These are phyloP conservation scores for Xylariaceae sp. DNA, from an alignment of 2,329 filamentous ascomycete species.

Conservation along the genomic window DNA sequence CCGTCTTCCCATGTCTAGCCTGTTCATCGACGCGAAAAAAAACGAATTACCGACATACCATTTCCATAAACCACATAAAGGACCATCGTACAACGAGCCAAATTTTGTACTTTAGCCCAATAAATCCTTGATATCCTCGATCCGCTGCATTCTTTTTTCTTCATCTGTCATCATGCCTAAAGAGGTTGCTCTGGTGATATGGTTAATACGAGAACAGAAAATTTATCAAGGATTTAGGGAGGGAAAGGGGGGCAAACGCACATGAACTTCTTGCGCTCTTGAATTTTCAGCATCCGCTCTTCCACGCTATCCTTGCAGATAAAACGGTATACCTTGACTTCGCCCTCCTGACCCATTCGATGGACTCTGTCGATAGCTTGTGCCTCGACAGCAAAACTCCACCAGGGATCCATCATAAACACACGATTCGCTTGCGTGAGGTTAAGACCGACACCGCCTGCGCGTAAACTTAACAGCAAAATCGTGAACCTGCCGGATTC, in stretches of 20 bases:
- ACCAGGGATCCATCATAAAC: slow-evolving; percentile 99
- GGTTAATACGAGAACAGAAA: not conserved
- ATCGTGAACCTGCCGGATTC: slow-evolving; percentile 59
- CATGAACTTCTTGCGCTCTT: slow-evolving; percentile 95
- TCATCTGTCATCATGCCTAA: slow-evolving; percentile 93
- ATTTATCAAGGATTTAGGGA: too few relatives aligned
- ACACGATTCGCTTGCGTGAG: slow-evolving; percentile 83
- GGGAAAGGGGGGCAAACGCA: slow-evolving; percentile 44
- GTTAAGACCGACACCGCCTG: slow-evolving; percentile 91
- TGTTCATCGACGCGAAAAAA: not conserved
- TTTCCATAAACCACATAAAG: not conserved
- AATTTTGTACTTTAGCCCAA: slow-evolving; percentile 48
- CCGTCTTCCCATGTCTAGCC: too few relatives aligned
- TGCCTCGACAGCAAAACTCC: slow-evolving; percentile 93
- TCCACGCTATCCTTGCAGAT: slow-evolving; percentile 89
- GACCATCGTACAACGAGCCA: not conserved
- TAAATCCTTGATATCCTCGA: slow-evolving; percentile 91
- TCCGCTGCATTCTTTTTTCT: slow-evolving; percentile 81
- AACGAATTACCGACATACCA: not conserved
- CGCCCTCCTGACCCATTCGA: slow-evolving; percentile 85
- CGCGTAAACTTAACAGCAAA: slow-evolving; percentile 76
- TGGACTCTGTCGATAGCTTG: slow-evolving; percentile 98
- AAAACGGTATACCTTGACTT: slow-evolving; percentile 82
- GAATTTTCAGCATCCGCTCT: slow-evolving; percentile 87
- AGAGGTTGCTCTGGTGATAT: slow-evolving; percentile 66